A percentile compares a stretch with the other conserved stretches of the same genome.
phyloP scores from a whole-genome alignment of 1,284 basidiomycete genomes.

The Malassezia sp. region DNA sequence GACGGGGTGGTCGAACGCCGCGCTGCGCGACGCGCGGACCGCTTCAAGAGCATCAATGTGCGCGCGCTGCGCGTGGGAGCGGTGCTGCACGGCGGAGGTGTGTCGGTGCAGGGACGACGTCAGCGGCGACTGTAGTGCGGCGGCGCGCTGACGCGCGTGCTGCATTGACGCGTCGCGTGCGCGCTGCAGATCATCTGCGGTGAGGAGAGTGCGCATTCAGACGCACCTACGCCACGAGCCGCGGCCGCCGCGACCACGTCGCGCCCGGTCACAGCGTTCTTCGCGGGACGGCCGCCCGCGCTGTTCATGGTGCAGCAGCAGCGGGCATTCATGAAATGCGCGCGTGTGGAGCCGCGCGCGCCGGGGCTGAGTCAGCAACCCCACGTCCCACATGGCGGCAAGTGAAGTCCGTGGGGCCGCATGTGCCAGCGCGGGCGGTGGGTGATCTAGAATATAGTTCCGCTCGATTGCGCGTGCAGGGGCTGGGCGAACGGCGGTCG shows the following conservation, averaged over 20 bases:
- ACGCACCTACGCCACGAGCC: constrained; percentile 3
- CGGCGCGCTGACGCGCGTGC: constrained; percentile 5
- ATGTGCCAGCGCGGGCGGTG: background rate
- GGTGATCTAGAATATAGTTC: too few species aligned
- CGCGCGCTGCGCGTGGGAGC: background rate
- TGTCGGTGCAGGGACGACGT: background rate
- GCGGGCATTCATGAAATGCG: too few species aligned
- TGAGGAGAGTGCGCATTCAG: background rate
- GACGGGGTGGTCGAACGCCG: background rate
- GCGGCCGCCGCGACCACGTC: constrained; percentile 2
- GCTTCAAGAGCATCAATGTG: constrained; percentile 1
- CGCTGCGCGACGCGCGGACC: constrained; percentile 1
- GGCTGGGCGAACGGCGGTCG: too few species aligned
- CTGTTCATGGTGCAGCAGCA: too few species aligned
- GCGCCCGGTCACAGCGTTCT: too few species aligned
- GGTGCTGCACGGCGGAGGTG: constrained; percentile 4
- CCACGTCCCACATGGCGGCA: too few species aligned
- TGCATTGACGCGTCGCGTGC: background rate
- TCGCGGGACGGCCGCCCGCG: too few species aligned
- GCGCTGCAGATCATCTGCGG: constrained; percentile 1
- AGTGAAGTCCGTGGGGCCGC: constrained; percentile 6
- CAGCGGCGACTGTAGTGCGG: background rate
- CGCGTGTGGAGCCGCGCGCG: too few species aligned
- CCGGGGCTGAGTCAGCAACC: too few species aligned
- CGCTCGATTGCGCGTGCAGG: too few species aligned